Evolutionary conservation across 192 early-diverging fungal species (phyloP).

Genomic region (Cetraspora pellucida): DNA sequence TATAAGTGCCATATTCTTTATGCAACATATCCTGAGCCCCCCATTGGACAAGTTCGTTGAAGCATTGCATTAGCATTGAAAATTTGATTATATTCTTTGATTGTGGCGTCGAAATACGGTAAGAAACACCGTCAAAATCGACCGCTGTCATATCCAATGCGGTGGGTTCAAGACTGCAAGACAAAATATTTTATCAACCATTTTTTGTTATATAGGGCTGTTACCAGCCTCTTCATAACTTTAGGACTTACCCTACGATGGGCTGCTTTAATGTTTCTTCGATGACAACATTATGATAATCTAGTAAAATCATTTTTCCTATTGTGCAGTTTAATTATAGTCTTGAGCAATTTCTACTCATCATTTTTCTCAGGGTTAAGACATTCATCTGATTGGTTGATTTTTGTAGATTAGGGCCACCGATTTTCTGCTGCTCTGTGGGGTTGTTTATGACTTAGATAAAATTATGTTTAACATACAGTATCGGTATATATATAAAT

Average conservation of each 20-base stretch:
- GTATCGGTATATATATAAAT: too few relatives aligned
- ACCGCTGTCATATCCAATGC: conserved; percentile 78
- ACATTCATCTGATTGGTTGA: too few relatives aligned
- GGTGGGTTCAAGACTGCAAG: conserved; percentile 57
- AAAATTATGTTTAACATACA: too few relatives aligned
- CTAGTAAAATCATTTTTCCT: conserved; percentile 59
- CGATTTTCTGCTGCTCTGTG: too few relatives aligned
- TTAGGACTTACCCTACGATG: conserved; percentile 50
- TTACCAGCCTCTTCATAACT: too few relatives aligned
- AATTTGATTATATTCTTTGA: conserved; percentile 59
- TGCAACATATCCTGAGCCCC: conserved; percentile 84
- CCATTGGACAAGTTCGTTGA: conserved; percentile 71
- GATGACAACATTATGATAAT: conserved; percentile 65
- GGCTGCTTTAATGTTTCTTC: conserved; percentile 56
- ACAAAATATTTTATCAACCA: conserved; percentile 1
- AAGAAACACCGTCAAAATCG: conserved; percentile 97
- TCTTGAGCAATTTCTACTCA: too few relatives aligned
- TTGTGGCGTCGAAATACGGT: conserved; percentile 73
- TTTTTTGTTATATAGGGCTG: not conserved
- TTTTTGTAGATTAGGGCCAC: too few relatives aligned
- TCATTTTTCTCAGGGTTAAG: too few relatives aligned
- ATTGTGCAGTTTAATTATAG: too few relatives aligned
- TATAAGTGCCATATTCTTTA: conserved; percentile 78
- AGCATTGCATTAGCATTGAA: conserved; percentile 88
- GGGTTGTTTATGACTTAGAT: too few relatives aligned